phyloP scores from a whole-genome alignment of 345 rosid species.

The Tarenaya hassleriana region DNA sequence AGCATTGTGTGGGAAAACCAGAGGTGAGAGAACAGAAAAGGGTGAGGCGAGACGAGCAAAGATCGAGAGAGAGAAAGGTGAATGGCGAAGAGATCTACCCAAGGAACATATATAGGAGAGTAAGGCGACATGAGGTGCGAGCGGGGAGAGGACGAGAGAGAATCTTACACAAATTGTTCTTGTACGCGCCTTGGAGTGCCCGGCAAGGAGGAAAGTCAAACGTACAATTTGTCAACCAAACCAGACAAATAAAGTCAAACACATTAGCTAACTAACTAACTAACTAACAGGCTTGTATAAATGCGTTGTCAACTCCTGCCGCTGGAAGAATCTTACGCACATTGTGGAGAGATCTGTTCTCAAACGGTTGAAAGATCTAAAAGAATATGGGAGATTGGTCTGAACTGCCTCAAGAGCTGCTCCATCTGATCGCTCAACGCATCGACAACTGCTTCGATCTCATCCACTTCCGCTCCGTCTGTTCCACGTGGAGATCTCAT shows the following conservation, averaged over 20 bases:
- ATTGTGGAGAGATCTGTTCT: background rate
- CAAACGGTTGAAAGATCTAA: background rate
- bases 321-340: background rate
- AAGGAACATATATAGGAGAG: too few species aligned
- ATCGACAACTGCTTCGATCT: constrained; percentile 20
- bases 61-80: too few species aligned
- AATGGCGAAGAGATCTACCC: too few species aligned
- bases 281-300: background rate
- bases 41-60: too few species aligned
- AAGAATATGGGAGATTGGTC: constrained; percentile 27
- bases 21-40: too few species aligned
- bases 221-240: background rate
- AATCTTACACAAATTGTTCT: too few species aligned
- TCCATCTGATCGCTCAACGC: constrained; percentile 8
- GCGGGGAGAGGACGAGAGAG: too few species aligned
- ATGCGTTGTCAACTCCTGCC: background rate
- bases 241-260: constrained; percentile 12
- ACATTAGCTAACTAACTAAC: background rate
- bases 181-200: constrained; percentile 2
- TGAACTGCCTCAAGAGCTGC: constrained; percentile 26
- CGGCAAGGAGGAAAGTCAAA: constrained; percentile 10
- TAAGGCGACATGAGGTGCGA: too few species aligned
- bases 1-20: too few species aligned
- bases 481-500: constrained; percentile 30
- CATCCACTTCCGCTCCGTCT: constrained; percentile 30